Evolutionary conservation across 805 yeast species (phyloP), one percentile per base, ranked within the genome.

Genomic region (Hermanozyma aechmeae): DNA sequence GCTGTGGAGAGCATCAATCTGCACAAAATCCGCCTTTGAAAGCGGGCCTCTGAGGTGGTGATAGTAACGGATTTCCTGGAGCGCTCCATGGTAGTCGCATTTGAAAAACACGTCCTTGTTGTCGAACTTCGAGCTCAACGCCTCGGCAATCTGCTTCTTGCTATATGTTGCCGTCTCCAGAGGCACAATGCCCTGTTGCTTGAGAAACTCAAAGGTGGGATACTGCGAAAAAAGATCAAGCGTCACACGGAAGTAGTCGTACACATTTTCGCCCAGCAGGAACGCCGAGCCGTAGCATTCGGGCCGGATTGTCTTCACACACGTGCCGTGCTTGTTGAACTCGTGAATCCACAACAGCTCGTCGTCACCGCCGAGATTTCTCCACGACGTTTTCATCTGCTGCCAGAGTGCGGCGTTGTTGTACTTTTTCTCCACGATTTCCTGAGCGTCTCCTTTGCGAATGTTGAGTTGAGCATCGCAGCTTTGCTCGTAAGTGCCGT

Each of bases 1-100:
- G 14, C 62, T 55, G 16, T 68, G 48, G 32, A 75, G 44, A 2
- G 79, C 50, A 29, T 81, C 83, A 27, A 80, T 73, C 15, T 79
- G 76, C 14, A 61, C 50, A 48, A 79, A 58, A 13, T 48, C 28
- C 32, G 49, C 33, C 5, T 4, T 5, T 13, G n/a, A 9, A n/a
- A 20, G 4, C 22, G 10, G 22, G 11, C 22, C 22, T 5, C 10
- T 5, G 22, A 20, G 9, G 22, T 20, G 22, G n/a, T 20, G 10
- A 8, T 11, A 20, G 22, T 20, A 20, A n/a, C 22, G 9, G 5
- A 23, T 5, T 10, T 12, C 25, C 14, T 13, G 25, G 15, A 23
- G 6, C 41, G 40, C 13, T 16, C 28, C 26, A 29, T 33, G 26
- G 14, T 24, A 31, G 31, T 46, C 35, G 39, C 68, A 61, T 22